Conservation (phyloP, 2,329 filamentous ascomycete species). For the Cytospora piceicola region DNA sequence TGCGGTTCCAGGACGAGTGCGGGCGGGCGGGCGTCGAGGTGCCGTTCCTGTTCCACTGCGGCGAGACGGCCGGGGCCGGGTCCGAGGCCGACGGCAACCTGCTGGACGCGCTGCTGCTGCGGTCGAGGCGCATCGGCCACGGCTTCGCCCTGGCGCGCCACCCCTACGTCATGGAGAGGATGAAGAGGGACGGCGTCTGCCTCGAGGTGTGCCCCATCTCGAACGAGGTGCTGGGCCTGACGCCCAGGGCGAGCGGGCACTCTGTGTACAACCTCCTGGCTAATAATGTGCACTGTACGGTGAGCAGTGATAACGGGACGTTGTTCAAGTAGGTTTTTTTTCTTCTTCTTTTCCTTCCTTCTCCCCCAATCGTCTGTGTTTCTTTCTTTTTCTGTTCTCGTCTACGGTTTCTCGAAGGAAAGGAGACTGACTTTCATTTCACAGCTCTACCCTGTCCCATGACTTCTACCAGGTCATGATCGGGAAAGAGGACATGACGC, state of each 20-base stretch:
- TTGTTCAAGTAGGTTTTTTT: slow-evolving; percentile 61
- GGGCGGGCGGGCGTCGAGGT: slow-evolving; percentile 36
- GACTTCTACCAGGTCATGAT: slow-evolving; percentile 80
- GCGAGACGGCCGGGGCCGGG: slow-evolving; percentile 72
- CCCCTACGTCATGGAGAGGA: slow-evolving; percentile 66
- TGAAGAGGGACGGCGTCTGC: slow-evolving; percentile 67
- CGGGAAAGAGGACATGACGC: slow-evolving; percentile 66
- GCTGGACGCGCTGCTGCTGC: slow-evolving; percentile 67
- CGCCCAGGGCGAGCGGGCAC: slow-evolving; percentile 67
- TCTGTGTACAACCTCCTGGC: slow-evolving; percentile 69
- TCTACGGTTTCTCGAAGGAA: too few species aligned
- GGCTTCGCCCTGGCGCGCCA: slow-evolving; percentile 72
- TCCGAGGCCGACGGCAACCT: slow-evolving; percentile 69
- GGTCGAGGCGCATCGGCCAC: slow-evolving; percentile 72
- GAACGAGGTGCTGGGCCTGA: slow-evolving; percentile 75
- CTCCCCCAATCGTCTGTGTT: background rate
- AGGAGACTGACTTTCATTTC: background rate
- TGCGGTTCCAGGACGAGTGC: slow-evolving; percentile 53
- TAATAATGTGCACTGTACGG: slow-evolving; percentile 73
- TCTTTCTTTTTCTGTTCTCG: too few species aligned
- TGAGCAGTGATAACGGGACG: slow-evolving; percentile 76
- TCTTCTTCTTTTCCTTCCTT: background rate
- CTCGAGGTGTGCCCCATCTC: slow-evolving; percentile 80
- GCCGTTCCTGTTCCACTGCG: slow-evolving; percentile 49
- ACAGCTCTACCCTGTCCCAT: slow-evolving; percentile 70